Evolutionary conservation across 306 rosid genomes (phyloP).

Genomic region (Lathyrus aphaca): DNA sequence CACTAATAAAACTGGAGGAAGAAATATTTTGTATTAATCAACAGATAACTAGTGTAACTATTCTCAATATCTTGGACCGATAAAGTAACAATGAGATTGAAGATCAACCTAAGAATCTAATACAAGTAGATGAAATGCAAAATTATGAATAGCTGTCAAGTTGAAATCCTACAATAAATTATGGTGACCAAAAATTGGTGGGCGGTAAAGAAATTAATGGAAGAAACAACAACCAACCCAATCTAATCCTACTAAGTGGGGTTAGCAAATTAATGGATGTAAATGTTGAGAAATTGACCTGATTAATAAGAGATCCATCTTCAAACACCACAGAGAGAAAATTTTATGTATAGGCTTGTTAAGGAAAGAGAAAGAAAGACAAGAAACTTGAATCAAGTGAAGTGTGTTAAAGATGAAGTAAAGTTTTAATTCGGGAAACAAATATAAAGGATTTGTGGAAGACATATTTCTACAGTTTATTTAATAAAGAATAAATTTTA

Average conservation of each 20-base stretch:
- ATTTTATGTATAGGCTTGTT: too few relatives aligned
- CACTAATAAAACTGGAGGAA: conserved; percentile 3
- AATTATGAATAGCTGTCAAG: background rate
- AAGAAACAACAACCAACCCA: background rate
- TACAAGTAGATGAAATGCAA: conserved; percentile 24
- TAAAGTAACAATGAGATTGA: conserved; percentile 1
- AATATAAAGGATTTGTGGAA: too few relatives aligned
- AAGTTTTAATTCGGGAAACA: too few relatives aligned
- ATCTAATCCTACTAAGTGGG: too few relatives aligned
- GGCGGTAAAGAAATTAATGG: background rate
- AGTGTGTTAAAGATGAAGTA: too few relatives aligned
- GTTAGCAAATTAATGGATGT: background rate
- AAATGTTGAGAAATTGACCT: conserved; percentile 21
- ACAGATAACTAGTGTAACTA: background rate
- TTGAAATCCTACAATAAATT: conserved; percentile 16
- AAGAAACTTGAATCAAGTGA: too few relatives aligned
- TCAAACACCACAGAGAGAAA: background rate
- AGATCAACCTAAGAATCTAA: conserved; percentile 20
- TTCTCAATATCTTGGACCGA: conserved; percentile 19
- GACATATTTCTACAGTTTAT: too few relatives aligned
- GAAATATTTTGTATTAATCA: conserved; percentile 4
- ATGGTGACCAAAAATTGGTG: conserved; percentile 4
- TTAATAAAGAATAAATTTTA: too few relatives aligned
- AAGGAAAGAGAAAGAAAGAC: too few relatives aligned
- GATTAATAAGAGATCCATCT: conserved; percentile 18